Evolutionary conservation across 2,329 filamentous ascomycete species (phyloP).

Genomic region (Coniochaeta pulveracea): DNA sequence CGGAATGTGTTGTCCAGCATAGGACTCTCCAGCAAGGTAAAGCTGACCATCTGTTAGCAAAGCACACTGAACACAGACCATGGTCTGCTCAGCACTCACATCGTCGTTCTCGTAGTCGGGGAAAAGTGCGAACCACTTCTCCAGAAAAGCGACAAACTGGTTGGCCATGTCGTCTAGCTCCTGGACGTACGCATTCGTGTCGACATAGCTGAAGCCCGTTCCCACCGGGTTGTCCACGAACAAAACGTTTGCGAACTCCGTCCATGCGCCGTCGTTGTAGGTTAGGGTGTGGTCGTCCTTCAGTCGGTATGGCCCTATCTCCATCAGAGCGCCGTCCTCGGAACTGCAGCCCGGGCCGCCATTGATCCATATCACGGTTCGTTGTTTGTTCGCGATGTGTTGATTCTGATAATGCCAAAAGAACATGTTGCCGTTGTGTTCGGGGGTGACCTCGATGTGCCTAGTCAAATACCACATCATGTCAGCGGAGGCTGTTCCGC

Average conservation of each 20-base stretch:
- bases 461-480: constrained; percentile 29
- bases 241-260: constrained; percentile 92
- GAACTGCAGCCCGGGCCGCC: constrained; percentile 95
- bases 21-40: constrained; percentile 93
- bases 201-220: constrained; percentile 91
- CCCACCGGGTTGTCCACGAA: constrained; percentile 97
- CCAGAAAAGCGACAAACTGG: constrained; percentile 79
- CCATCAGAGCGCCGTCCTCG: constrained; percentile 92
- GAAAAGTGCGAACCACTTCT: constrained; percentile 84
- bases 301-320: constrained; percentile 86
- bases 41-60: constrained; percentile 59
- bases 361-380: constrained; percentile 94
- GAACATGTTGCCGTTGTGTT: constrained; percentile 87
- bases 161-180: constrained; percentile 82
- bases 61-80: constrained; percentile 13
- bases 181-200: constrained; percentile 75
- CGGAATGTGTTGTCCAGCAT: constrained; percentile 91
- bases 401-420: constrained; percentile 98
- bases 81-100: constrained; percentile 58
- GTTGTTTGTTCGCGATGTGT: constrained; percentile 83
- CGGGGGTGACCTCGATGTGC: constrained; percentile 80
- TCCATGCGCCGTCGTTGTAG: constrained; percentile 93
- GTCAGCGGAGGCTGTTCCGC: constrained; percentile 7
- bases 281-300: constrained; percentile 59
- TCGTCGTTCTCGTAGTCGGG: constrained; percentile 88